Conservation (phyloP, 495 filamentous ascomycete genomes). For the Xylaria castorea region DNA sequence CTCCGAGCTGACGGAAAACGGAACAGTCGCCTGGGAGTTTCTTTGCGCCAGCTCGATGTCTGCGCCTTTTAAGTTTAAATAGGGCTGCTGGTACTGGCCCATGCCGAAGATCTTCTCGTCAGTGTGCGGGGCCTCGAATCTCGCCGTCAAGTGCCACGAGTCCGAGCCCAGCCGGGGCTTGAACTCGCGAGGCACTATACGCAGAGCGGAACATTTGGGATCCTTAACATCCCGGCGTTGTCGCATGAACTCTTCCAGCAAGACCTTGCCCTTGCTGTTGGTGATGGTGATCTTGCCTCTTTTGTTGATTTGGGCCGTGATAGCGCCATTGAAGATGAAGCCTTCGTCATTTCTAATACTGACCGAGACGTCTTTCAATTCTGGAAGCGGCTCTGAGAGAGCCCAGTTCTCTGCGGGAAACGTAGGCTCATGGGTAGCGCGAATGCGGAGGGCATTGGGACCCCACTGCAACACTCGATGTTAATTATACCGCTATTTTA, state of each 20-base stretch:
- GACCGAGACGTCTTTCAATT: conserved; percentile 5
- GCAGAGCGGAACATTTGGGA: conserved; percentile 62
- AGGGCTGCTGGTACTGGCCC: conserved; percentile 67
- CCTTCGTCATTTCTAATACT: conserved; percentile 32
- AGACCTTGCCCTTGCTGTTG: conserved; percentile 43
- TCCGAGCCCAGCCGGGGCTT: conserved; percentile 57
- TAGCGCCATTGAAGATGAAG: conserved; percentile 58
- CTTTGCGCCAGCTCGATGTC: conserved; percentile 67
- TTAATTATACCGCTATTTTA: background rate
- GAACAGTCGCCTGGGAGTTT: conserved; percentile 65
- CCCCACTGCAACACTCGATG: conserved; percentile 49
- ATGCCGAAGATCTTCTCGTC: conserved; percentile 66
- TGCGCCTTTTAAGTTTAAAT: conserved; percentile 61
- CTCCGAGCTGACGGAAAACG: conserved; percentile 59
- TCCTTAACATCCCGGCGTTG: conserved; percentile 57
- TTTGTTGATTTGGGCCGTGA: conserved; percentile 54
- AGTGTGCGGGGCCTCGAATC: conserved; percentile 58
- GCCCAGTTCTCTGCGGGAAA: conserved; percentile 64
- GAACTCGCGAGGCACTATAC: conserved; percentile 62
- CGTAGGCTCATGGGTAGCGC: conserved; percentile 55
- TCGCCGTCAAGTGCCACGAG: conserved; percentile 56
- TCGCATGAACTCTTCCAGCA: conserved; percentile 65
- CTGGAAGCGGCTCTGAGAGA: conserved; percentile 40
- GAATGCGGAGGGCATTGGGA: conserved; percentile 58
- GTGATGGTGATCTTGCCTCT: conserved; percentile 60